Conservation (phyloP, 225 moss, liverwort and hornwort genomes). For the Lunularia cruciata region DNA sequence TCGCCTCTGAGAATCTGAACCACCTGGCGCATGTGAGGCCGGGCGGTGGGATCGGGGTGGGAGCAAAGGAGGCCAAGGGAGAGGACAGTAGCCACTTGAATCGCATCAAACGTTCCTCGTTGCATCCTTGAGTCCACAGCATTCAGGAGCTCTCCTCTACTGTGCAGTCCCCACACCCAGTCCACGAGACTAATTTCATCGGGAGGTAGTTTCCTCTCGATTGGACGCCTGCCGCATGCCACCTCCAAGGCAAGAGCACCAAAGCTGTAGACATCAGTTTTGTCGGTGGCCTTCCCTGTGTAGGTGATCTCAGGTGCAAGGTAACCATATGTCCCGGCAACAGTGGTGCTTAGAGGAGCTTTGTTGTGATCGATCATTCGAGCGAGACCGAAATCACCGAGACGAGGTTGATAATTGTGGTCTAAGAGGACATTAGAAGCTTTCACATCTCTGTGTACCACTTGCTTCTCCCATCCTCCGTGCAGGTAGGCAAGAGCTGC, state of each 20-base stretch:
- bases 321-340: conserved; percentile 83
- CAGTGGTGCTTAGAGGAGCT: conserved; percentile 55
- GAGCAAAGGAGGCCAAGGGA: conserved; percentile 77
- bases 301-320: conserved; percentile 72
- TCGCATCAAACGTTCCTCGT: conserved; percentile 32
- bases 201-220: conserved; percentile 51
- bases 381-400: conserved; percentile 70
- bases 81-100: conserved; percentile 48
- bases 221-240: conserved; percentile 71
- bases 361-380: conserved; percentile 75
- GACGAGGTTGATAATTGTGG: conserved; percentile 27
- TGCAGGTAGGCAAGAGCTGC: conserved; percentile 44
- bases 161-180: conserved; percentile 75
- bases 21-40: conserved; percentile 76
- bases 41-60: conserved; percentile 69
- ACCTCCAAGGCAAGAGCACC: conserved; percentile 77
- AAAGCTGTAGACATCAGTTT: conserved; percentile 81
- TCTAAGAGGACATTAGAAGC: conserved; percentile 47
- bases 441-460: conserved; percentile 50
- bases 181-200: conserved; percentile 63
- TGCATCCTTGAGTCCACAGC: conserved; percentile 61
- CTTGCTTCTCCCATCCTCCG: conserved; percentile 49
- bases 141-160: conserved; percentile 38
- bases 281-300: conserved; percentile 69
- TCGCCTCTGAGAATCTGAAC: conserved; percentile 35